Percentiles rank a stretch among this genome's conserved stretches.
These are phyloP conservation scores for Biscutella laevigata DNA, from an alignment of 441 rosid genomes.

Conservation along the genomic window DNA sequence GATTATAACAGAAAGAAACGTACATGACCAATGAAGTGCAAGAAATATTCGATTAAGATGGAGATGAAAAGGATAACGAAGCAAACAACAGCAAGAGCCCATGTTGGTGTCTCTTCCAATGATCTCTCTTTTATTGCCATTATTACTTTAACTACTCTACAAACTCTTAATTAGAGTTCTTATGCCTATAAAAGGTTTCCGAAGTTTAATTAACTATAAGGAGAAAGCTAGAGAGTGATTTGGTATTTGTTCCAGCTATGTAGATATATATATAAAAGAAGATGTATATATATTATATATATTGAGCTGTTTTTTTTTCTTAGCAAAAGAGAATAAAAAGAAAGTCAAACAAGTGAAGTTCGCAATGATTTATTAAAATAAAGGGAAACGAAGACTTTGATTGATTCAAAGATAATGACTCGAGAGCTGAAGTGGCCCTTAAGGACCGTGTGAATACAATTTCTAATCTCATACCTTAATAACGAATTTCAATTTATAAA, in stretches of 20 bases:
- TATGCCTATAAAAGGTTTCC: too few relatives aligned
- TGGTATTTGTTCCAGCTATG: conserved; percentile 11
- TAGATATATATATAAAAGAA: conserved; percentile 1
- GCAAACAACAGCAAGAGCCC: conserved; percentile 86
- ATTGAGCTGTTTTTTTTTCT: conserved; percentile 1
- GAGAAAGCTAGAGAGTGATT: conserved; percentile 14
- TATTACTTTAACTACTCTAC: conserved; percentile 5
- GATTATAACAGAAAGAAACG: not conserved
- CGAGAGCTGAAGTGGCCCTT: conserved; percentile 13
- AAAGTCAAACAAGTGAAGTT: conserved; percentile 25
- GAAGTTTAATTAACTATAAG: conserved; percentile 6
- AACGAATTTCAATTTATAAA: not conserved
- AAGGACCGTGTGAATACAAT: conserved; percentile 14
- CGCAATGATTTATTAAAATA: not conserved
- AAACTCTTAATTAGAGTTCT: too few relatives aligned
- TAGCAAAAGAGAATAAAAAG: not conserved
- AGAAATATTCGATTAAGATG: conserved; percentile 52
- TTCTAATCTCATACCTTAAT: conserved; percentile 5
- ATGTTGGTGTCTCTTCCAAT: conserved; percentile 72
- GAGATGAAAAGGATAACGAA: conserved; percentile 58
- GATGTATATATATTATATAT: not conserved
- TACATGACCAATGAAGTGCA: conserved; percentile 39
- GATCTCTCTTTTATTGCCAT: conserved; percentile 24
- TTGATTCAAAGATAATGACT: conserved; percentile 14
- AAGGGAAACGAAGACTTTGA: conserved; percentile 21